Base-by-base conservation (phyloP, 2,329 filamentous ascomycete genomes). In the Penicillium concentricum region DNA sequence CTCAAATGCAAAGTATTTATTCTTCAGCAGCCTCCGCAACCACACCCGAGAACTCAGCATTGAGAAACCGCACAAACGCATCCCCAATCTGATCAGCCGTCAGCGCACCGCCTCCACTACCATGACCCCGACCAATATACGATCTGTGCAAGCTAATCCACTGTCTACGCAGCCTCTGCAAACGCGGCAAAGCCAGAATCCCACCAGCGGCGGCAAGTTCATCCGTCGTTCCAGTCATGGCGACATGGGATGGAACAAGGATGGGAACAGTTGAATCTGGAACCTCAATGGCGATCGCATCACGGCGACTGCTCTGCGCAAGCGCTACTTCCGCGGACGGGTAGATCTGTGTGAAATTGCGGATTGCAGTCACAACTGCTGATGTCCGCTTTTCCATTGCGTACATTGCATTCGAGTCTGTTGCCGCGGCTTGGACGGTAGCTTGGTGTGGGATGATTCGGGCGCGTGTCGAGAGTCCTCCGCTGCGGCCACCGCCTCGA, bases 11-110 rank as follows among this genome's bases (percentile, higher is more conserved):
- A 51, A 18, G 9, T 13, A 30, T 47, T 18, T 51, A 61, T n/a
- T 54, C 41, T 20, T 59, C 51, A 20, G 34, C 43, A 34, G 51
- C 39, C 26, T 65, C 52, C 16, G 54, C 52, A 12, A 57, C 65
- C 35, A 67, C 64, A 18, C 70, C 74, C 38, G 69, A 72, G 64
- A 78, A 76, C 51, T 76, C 76, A 26, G 69, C 71, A 65, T 78
- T 78, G 59, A 80, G 62, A 65, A 78, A 79, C 52, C 73, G 67
- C 53, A 79, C 74, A 72, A 80, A 80, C 7, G 76, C 76, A 67
- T 76, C 74, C 1, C 69, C 70, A 15, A 78, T 68, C 58, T 76
- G 70, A 20, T 72, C 72, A 45, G 62, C 50, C 15, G 60, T 61
- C 50, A 78, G 59, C 9, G 65, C 64, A 10, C 73, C 70, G 48